Base-by-base conservation (phyloP, 345 rosid species). In the Alliaria petiolata region DNA sequence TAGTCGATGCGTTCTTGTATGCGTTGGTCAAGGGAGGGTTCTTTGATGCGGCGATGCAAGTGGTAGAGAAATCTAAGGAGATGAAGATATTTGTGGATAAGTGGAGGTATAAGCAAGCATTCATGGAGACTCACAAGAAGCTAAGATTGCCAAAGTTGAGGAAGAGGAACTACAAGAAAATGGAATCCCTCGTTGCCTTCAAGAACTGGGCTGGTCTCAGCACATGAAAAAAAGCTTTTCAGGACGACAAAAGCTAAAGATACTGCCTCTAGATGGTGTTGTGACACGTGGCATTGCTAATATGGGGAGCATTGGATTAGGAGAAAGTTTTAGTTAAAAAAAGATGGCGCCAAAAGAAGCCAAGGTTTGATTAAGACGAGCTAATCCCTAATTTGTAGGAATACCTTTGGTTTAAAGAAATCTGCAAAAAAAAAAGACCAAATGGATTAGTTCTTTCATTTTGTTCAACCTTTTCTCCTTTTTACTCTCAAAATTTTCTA, bases 11-110 rank as follows among this genome's bases (percentile, higher is more conserved):
- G n/a, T 95, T 95, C 78, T 78, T 91, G 56, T 89, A 81, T 77
- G 93, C 97, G 8, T 68, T 95, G 66, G 95, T 91, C n/a, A 95
- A 87, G 78, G 99, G 96, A 45, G 96, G 97, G 42, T 95, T 86
- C 85, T 95, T 95, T 61, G 99, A 95, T 72, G 95, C 93, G 0
- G 97, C 84, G 64, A 91, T 95, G 99, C 96, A 91, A 86, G 97
- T 95, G 57, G 87, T 91, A 51, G 91, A 91, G 62, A 91, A 85
- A 78, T 87, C 96, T 75, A 93, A 85, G 59, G 91, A 91, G 78
- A 85, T 82, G 96, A 95, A 85, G 81, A 81, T 91, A 62, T 91
- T 95, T 81, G 88, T 91, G 47, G 96, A 95, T 80, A 95, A 91
- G 77, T 95, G 97, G 96, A 91, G 86, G 78, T 91, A 91, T 84